Conservation (phyloP, 2,329 filamentous ascomycete genomes). For the Blumeria graminis region DNA sequence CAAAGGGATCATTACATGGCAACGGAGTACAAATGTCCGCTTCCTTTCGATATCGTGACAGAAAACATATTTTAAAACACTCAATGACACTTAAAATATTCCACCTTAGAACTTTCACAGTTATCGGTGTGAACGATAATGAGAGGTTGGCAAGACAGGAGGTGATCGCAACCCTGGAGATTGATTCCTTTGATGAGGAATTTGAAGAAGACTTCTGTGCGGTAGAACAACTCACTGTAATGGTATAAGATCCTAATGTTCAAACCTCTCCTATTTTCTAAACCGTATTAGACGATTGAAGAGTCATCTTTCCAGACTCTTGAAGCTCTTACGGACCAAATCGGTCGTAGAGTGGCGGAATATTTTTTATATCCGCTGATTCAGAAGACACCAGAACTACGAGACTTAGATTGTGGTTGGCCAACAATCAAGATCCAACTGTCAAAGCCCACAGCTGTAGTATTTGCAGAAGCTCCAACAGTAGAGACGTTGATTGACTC, state of each 20-base stretch:
- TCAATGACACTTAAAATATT: slow-evolving; percentile 20
- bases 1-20: slow-evolving; percentile 45
- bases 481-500: slow-evolving; percentile 29
- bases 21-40: slow-evolving; percentile 27
- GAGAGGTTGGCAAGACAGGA: slow-evolving; percentile 44
- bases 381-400: neutral
- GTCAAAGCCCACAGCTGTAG: slow-evolving; percentile 51
- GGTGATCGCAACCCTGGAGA: slow-evolving; percentile 34
- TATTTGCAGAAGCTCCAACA: slow-evolving; percentile 44
- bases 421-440: slow-evolving; percentile 29
- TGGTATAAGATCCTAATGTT: slow-evolving; percentile 21
- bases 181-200: slow-evolving; percentile 21
- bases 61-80: slow-evolving; percentile 5
- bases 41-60: slow-evolving; percentile 17
- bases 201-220: slow-evolving; percentile 27
- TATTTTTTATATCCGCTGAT: slow-evolving; percentile 16
- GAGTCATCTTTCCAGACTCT: slow-evolving; percentile 36
- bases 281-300: slow-evolving; percentile 22
- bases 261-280: neutral
- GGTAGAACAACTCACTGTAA: slow-evolving; percentile 34
- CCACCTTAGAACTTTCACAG: slow-evolving; percentile 35
- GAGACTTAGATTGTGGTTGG: neutral
- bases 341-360: slow-evolving; percentile 22
- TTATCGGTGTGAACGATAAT: slow-evolving; percentile 51
- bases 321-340: slow-evolving; percentile 30